Evolutionary conservation across 371 early-diverging fungal genomes (phyloP), one percentile per base, ranked within the genome.

Genomic region (Haplosporangium sp.): DNA sequence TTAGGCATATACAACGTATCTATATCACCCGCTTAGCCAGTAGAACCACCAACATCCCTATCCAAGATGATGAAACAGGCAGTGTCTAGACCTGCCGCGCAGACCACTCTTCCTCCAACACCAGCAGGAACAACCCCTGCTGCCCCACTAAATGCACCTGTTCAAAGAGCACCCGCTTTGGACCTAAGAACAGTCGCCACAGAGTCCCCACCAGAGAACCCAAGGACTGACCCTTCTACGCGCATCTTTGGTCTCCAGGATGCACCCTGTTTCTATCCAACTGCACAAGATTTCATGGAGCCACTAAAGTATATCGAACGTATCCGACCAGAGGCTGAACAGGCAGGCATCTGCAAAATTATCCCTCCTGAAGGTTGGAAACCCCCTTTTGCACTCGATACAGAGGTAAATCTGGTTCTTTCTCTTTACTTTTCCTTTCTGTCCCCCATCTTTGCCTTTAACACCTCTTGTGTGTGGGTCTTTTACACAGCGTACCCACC

Each of bases 291-390:
- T 84, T 97, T 95, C 83, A 58, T 71, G 36, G 92, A 96, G 73
- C 97, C 98, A 18, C 82, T 95, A 37, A 77, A 83, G 61, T 97
- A 93, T 79, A 94, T 98, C 77, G 91, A 92, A 54, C 85, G 82
- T 62, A 96, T 98, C 69, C 86, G 91, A 41, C 81, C 86, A 21
- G 86, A 91, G 73, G 97, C 92, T 48, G 95, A 95, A 80, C 67
- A 86, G 64, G 89, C 89, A 41, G 99, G 99, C 23, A 92, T 98
- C 66, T 89, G 93, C 72, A 98, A 98, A 83, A 93, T 98, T 67
- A 89, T 96, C 42, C 99, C 99, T 51, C 98, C 99, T 10, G 73
- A 69, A 23, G 87, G 86, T 20, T 98, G 95, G 90, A 86, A 87
- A 41, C 95, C 96, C 55, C 87, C 87, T 11, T 97, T 97, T 83